Base-by-base conservation (phyloP, 352 stramenopile genomes). In the Pythium biforme region DNA sequence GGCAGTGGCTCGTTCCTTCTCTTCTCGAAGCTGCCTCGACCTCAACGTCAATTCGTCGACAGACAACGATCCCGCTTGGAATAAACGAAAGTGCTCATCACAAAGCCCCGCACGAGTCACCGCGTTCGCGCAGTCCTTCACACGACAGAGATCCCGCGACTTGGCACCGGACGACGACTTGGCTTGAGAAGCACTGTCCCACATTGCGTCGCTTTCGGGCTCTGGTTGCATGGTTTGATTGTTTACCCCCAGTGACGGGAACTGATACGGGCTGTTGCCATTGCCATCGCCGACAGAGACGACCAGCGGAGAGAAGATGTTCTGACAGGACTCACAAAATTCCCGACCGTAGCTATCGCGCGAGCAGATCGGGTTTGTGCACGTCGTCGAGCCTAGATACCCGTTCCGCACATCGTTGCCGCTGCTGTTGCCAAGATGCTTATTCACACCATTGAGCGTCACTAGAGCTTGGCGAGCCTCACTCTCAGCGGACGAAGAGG, bases 261-360 rank as follows among this genome's bases (percentile, higher is more conserved):
- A 74, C 41, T 59, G 33, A 33, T 75, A 79, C 31, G 72, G 55
- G 22, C 34, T 62, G 6, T 25, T 53, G 26, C 26, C 55, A 12
- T 56, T 57, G 39, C 34, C 43, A 22, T 83, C 70, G 4, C 69
- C 66, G 39, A 80, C 79, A 2, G 78, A 75, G 19, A 83, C 72
- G 5, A 77, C 67, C 45, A 88, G 62, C 22, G 77, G 77, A 14
- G 77, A 75, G 37, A 88, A 89, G 34, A 90, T 72, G 37, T 62
- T 75, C 61, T 86, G 79, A 47, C 81, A 90, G 1, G 69, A 68
- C 12, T 86, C 79, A 34, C 81, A 90, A 43, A 82, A 86, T 41
- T 88, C 79, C 5, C 70, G 68, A 0, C 76, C 77, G 55, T 79
- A 86, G 22, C 74, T 79, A 37, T 86, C 72, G 20, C 75, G 71